A percentile compares a stretch with the other conserved stretches of the same genome.
Conservation (phyloP, 2,329 filamentous ascomycete species). For the Colletotrichum echinochloae region DNA sequence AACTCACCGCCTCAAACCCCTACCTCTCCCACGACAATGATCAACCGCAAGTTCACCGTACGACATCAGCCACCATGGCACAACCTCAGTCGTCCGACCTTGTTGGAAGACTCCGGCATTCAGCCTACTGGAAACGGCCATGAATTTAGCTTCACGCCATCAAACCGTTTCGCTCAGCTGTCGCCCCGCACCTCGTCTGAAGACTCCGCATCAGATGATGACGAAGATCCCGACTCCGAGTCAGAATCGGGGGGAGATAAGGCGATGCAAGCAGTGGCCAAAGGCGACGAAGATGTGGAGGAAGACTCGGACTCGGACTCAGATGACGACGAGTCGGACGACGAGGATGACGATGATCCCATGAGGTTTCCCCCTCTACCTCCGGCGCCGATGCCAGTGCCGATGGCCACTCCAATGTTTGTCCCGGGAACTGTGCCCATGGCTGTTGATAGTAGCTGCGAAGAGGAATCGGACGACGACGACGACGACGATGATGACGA, state of each 20-base stretch:
- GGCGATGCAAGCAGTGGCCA: background rate
- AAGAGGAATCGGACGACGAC: conserved; percentile 31
- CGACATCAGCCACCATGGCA: conserved; percentile 50
- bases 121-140: conserved; percentile 56
- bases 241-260: conserved; percentile 7
- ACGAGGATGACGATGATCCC: conserved; percentile 30
- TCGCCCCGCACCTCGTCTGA: conserved; percentile 50
- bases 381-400: conserved; percentile 31
- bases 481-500: background rate
- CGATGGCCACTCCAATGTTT: conserved; percentile 23
- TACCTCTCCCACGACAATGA: conserved; percentile 52
- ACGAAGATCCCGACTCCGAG: conserved; percentile 27
- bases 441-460: conserved; percentile 24
- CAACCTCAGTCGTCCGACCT: conserved; percentile 47
- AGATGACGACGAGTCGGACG: background rate
- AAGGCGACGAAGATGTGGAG: conserved; percentile 24
- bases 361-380: conserved; percentile 19
- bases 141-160: conserved; percentile 54
- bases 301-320: no score
- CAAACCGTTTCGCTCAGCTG: conserved; percentile 45
- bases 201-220: conserved; percentile 38
- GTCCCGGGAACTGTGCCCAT: background rate
- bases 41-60: conserved; percentile 49
- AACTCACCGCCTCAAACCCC: conserved; percentile 63
- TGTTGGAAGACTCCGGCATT: conserved; percentile 54